Evolutionary conservation across 345 rosid genomes (phyloP), one percentile per base, ranked within the genome.

Genomic region (Camelina laxa): DNA sequence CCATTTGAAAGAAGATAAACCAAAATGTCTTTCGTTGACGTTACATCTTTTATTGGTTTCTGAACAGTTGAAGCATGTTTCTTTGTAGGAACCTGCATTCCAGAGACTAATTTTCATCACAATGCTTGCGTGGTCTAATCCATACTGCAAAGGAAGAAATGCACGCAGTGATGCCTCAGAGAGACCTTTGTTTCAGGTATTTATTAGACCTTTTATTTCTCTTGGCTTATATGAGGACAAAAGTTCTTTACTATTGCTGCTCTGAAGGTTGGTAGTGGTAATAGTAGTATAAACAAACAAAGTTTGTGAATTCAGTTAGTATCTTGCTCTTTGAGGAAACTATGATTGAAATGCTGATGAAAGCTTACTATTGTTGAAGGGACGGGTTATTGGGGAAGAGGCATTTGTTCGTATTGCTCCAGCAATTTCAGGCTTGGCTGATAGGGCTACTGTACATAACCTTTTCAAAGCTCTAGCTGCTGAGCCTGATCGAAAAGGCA

Each of bases 81-180:
- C 56, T 9, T 73, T 19, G 0, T 51, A 95, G 99, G 97, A 95
- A 66, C 90, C 91, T 74, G 97, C 97, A 65, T 92, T 95, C 75
- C 97, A 92, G 86, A 85, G 87, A 74, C 82, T 92, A 76, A 80
- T 92, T 67, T 95, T 91, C 81, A 86, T 95, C 69, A 92, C 97
- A 49, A 95, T 95, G 99, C 90, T 91, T 65, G 99, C 97, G 19
- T 95, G 97, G 97, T 88, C 81, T 49, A 89, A 79, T 84, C 97
- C 99, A 22, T 90, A 89, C 71, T 20, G 78, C 56, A 83, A 79
- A 71, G 87, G 61, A 75, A 75, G 75, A 75, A 75, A 72, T 66
- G 65, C 61, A 53, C 66, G 67, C 49, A 60, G 24, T 54, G 30
- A 69, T 68, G 56, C 70, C 66, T 72, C 80, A 2, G 83, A 51